Conservation (phyloP, 352 stramenopile species). For the Phytophthora pistaciae region DNA sequence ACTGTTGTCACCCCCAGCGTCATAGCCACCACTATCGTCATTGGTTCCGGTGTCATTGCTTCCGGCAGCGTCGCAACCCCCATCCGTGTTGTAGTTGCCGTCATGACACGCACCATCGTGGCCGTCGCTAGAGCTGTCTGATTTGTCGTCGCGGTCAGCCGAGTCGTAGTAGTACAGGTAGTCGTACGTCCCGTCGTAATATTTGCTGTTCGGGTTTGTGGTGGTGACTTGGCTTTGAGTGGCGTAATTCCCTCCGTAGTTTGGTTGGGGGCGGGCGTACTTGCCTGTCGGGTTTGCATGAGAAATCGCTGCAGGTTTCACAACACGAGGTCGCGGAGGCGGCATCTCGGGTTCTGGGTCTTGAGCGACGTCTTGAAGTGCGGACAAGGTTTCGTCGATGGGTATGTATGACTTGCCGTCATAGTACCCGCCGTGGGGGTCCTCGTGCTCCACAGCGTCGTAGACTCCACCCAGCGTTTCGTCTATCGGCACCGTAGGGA, state of each 20-base stretch:
- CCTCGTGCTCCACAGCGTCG: slow-evolving; percentile 6
- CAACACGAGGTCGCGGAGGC: not conserved
- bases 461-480: not conserved
- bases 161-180: not conserved
- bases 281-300: not conserved
- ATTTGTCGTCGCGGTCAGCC: not conserved
- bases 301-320: not conserved
- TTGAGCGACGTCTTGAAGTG: not conserved
- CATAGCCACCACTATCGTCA: too few species aligned
- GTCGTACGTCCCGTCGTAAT: not conserved
- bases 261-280: not conserved
- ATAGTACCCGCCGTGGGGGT: not conserved
- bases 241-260: not conserved
- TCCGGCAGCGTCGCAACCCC: not conserved
- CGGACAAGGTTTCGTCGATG: not conserved
- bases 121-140: not conserved
- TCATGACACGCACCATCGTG: not conserved
- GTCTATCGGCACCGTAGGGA: not conserved
- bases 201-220: not conserved
- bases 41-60: not conserved
- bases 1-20: not conserved
- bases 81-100: not conserved
- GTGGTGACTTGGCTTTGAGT: not conserved
- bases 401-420: not conserved
- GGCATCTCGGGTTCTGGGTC: not conserved